Conservation (phyloP, 352 stramenopile species). For the Globisporangium uncinulatum region DNA sequence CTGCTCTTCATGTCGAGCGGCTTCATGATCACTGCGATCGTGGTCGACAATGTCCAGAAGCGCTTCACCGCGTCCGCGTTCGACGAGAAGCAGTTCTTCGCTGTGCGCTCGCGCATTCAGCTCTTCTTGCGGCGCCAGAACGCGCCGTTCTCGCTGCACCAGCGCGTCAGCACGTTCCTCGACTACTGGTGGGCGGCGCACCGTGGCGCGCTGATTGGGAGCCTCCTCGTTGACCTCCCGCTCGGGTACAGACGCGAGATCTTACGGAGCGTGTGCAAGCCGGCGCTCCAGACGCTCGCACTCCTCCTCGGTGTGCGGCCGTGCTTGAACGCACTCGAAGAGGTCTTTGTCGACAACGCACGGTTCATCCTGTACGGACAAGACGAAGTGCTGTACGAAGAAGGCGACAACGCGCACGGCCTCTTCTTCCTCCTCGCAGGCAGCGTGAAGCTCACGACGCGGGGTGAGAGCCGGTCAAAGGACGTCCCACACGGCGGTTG, state of each 20-base stretch:
- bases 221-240: conserved; percentile 30
- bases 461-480: background rate
- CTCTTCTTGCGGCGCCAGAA: conserved; percentile 39
- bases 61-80: conserved; percentile 40
- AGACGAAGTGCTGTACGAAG: conserved; percentile 30
- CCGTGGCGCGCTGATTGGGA: conserved; percentile 31
- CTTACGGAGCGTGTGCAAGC: conserved; percentile 25
- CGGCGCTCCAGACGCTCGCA: conserved; percentile 28
- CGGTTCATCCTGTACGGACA: conserved; percentile 35
- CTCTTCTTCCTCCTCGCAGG: conserved; percentile 32
- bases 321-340: conserved; percentile 23
- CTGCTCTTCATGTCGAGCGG: conserved; percentile 48
- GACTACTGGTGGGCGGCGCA: conserved; percentile 49
- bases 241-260: conserved; percentile 29
- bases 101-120: conserved; percentile 33
- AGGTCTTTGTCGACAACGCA: conserved; percentile 27
- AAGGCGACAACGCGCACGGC: conserved; percentile 29
- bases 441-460: background rate
- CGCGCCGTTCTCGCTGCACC: conserved; percentile 30
- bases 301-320: conserved; percentile 19
- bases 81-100: conserved; percentile 45
- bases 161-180: conserved; percentile 37
- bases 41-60: conserved; percentile 50
- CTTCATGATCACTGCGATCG: conserved; percentile 41
- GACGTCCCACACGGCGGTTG: conserved; percentile 26